These are phyloP conservation scores for Prosopis cineraria DNA, from an alignment of 306 rosid genomes.

Conservation along the genomic window DNA sequence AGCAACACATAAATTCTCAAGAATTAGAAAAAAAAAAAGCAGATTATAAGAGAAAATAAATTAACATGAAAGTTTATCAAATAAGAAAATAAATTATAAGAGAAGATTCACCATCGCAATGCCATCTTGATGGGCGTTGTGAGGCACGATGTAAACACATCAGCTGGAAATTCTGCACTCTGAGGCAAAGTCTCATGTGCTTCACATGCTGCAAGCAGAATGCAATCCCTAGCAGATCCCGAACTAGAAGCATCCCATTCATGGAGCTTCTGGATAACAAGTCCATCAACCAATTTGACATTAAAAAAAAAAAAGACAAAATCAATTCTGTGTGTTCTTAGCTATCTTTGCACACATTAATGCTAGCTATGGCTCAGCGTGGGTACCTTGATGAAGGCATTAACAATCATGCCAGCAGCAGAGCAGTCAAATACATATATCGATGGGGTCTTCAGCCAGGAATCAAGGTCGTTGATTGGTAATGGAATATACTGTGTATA, in stretches of 20 bases:
- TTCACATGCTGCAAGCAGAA: slow-evolving; percentile 97
- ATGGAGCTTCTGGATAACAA: slow-evolving; percentile 59
- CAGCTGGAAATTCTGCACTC: slow-evolving; percentile 98
- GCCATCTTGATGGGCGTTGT: slow-evolving; percentile 99
- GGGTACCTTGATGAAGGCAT: slow-evolving; percentile 79
- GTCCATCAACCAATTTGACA: slow-evolving; percentile 33
- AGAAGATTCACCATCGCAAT: slow-evolving; percentile 79
- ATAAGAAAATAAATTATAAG: slow-evolving; percentile 27
- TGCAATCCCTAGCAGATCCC: slow-evolving; percentile 88
- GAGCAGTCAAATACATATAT: slow-evolving; percentile 98
- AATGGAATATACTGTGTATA: slow-evolving; percentile 97
- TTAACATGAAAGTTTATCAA: slow-evolving; percentile 14
- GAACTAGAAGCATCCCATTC: slow-evolving; percentile 74
- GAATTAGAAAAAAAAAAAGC: not conserved
- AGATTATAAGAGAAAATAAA: not conserved
- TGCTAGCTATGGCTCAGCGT: slow-evolving; percentile 23
- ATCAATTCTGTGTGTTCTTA: slow-evolving; percentile 30
- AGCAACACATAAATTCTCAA: slow-evolving; percentile 16
- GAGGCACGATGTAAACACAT: slow-evolving; percentile 95
- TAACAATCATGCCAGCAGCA: slow-evolving; percentile 89
- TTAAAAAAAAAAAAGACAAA: slow-evolving; percentile 20
- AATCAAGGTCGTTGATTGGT: slow-evolving; percentile 87
- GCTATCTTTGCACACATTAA: not conserved
- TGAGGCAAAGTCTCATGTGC: slow-evolving; percentile 97
- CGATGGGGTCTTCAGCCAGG: slow-evolving; percentile 99